Evolutionary conservation across 1,139 yeast species (phyloP), one percentile per base, ranked within the genome.

Genomic region (Suhomyces bribrorum): DNA sequence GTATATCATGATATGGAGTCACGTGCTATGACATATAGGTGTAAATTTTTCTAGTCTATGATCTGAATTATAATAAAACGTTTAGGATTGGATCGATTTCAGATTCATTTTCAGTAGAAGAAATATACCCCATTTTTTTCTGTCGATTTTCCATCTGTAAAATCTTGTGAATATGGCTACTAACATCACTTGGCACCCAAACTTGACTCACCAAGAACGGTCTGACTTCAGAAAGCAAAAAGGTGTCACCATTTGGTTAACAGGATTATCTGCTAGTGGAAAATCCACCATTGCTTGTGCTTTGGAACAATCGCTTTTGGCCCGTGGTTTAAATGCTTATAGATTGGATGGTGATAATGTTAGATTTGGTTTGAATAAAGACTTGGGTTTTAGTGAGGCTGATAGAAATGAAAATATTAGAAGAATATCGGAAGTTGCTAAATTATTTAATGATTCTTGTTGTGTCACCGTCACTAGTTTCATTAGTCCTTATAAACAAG

Each of bases 271-370:
- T 45, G 97, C 97, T 6, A 84, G 95, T 38, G 97, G 97, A 45
- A 90, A 90, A 64, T 83, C 92, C 54, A 90, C 97, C 38, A 86
- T 90, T 58, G 97, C 97, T 2, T 86, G 96, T 61, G 97, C 96
- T 5, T 75, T 90, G 43, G 97, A 90, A 64, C 94, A 86, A 65
- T 72, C 79, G 43, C 69, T 90, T 43, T 74, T 90, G 47, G 78
- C 81, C 49, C 70, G 79, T 50, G 80, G 83, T 18, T 67, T 83
- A 49, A 75, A 81, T 48, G 78, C 96, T 22, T 90, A 90, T 68
- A 80, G 97, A 61, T 73, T 90, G 48, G 97, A 90, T 59, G 97
- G 97, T 53, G 97, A 90, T 66, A 90, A 90, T 61, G 79, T 90
- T 51, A 80, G 97, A 53, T 90, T 90, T 56, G 97, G 97, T 0